Percentiles rank a stretch among this genome's conserved stretches.
These are phyloP conservation scores for Suhomyces coccinellae DNA, from an alignment of 1,139 yeast genomes.

Conservation along the genomic window DNA sequence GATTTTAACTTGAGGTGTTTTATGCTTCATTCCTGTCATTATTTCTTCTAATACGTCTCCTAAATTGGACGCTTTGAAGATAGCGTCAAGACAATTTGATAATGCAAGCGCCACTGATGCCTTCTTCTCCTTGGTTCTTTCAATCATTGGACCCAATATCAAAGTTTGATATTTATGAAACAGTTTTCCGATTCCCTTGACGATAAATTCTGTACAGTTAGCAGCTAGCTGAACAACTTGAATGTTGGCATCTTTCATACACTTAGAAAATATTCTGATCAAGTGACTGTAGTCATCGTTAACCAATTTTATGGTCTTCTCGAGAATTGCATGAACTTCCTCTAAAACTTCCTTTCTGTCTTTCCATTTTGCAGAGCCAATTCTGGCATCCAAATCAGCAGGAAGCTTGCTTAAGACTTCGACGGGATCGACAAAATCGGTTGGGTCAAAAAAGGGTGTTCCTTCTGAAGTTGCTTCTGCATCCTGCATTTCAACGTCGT, in stretches of 20 bases:
- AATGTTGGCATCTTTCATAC: constrained; percentile 86
- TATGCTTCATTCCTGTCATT: constrained; percentile 62
- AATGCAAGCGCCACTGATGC: constrained; percentile 74
- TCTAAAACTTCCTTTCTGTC: constrained; percentile 87
- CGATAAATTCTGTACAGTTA: constrained; percentile 60
- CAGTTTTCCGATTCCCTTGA: constrained; percentile 60
- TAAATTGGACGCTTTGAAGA: constrained; percentile 52
- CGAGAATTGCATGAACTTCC: constrained; percentile 55
- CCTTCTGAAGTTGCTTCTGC: constrained; percentile 14
- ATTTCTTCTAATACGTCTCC: constrained; percentile 64
- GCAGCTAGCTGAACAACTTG: constrained; percentile 86
- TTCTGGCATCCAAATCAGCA: constrained; percentile 51
- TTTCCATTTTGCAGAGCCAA: constrained; percentile 79
- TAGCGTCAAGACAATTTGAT: constrained; percentile 61
- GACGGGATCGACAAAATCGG: constrained; percentile 44
- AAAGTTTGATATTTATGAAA: constrained; percentile 57
- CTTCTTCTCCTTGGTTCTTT: constrained; percentile 87
- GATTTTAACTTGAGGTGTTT: constrained; percentile 81
- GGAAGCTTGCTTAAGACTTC: constrained; percentile 71
- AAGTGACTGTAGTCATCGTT: constrained; percentile 62
- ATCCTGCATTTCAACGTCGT: constrained; percentile 48
- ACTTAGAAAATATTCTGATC: constrained; percentile 61
- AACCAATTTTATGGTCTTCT: constrained; percentile 47
- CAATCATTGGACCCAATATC: constrained; percentile 66
- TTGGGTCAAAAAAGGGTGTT: constrained; percentile 34